These are phyloP conservation scores for Calonectria hawksworthii DNA, from an alignment of 2,329 filamentous ascomycete species.

Conservation along the genomic window DNA sequence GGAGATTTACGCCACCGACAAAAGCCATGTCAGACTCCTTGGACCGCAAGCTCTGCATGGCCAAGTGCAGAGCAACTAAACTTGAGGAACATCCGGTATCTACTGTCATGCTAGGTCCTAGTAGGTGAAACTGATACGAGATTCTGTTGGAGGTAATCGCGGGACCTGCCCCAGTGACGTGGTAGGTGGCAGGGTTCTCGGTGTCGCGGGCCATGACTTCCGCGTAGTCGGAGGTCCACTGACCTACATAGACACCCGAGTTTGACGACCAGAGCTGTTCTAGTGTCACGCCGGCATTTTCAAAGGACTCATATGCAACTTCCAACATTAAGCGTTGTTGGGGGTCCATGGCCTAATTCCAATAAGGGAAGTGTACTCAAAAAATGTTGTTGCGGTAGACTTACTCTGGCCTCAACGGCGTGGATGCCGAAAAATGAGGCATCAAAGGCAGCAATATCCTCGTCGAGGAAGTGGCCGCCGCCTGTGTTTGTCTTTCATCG, in stretches of 20 bases:
- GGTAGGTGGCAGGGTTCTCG: conserved; percentile 62
- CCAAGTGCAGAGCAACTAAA: conserved; percentile 62
- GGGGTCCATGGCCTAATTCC: conserved; percentile 41
- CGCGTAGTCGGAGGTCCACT: conserved; percentile 44
- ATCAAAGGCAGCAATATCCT: conserved; percentile 45
- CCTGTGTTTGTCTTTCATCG: conserved; percentile 27
- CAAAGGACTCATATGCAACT: conserved; percentile 45
- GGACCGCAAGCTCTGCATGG: conserved; percentile 50
- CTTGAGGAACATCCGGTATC: conserved; percentile 66
- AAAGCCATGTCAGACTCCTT: conserved; percentile 49
- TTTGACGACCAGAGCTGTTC: conserved; percentile 42
- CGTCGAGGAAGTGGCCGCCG: conserved; percentile 47
- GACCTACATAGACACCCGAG: conserved; percentile 48
- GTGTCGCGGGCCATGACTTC: conserved; percentile 47
- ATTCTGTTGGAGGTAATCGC: conserved; percentile 61
- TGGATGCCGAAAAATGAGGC: conserved; percentile 43
- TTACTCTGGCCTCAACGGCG: conserved; percentile 31
- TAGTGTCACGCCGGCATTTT: conserved; percentile 51
- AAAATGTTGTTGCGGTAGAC: not conserved
- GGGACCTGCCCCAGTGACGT: conserved; percentile 58
- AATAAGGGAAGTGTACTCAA: conserved; percentile 2
- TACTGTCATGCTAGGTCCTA: conserved; percentile 62
- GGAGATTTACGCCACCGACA: conserved; percentile 47
- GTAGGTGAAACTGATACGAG: conserved; percentile 63
- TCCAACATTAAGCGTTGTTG: conserved; percentile 47